Conservation (phyloP, 352 stramenopile species). For the Phytophthora parvispora region DNA sequence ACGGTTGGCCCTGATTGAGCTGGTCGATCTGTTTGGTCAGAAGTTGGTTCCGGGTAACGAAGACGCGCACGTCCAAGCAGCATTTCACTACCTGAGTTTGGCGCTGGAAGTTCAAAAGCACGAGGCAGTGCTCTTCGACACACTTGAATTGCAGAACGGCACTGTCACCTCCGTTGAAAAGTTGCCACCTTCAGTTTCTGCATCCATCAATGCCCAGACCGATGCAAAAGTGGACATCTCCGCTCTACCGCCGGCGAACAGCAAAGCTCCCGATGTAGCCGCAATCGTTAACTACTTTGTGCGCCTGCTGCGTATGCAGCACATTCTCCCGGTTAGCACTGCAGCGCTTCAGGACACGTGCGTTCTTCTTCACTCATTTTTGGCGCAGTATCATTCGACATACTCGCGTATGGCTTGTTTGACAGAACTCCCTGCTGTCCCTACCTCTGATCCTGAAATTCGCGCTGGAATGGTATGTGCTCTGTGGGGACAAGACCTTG, state of each 20-base stretch:
- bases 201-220: conserved; percentile 39
- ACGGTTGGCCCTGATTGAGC: conserved; percentile 58
- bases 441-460: conserved; percentile 65
- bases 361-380: conserved; percentile 62
- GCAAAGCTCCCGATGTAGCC: conserved; percentile 15
- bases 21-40: conserved; percentile 70
- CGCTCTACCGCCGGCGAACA: neutral
- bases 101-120: conserved; percentile 54
- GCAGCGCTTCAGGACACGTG: conserved; percentile 44
- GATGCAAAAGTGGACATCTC: conserved; percentile 10
- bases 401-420: conserved; percentile 72
- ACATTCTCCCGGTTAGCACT: conserved; percentile 48
- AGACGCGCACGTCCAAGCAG: conserved; percentile 70
- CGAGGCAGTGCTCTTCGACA: conserved; percentile 64
- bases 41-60: conserved; percentile 54
- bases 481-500: conserved; percentile 68
- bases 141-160: conserved; percentile 66
- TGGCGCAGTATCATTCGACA: conserved; percentile 64
- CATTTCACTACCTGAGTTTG: conserved; percentile 78
- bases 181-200: conserved; percentile 51
- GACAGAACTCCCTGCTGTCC: conserved; percentile 48
- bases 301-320: conserved; percentile 52
- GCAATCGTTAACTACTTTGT: conserved; percentile 76
- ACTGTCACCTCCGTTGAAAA: conserved; percentile 52
- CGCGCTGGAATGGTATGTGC: conserved; percentile 62